Percentiles rank a stretch among this genome's conserved stretches.
phyloP scores from a whole-genome alignment of 441 rosid genomes.

The Isatis lusitanica region DNA sequence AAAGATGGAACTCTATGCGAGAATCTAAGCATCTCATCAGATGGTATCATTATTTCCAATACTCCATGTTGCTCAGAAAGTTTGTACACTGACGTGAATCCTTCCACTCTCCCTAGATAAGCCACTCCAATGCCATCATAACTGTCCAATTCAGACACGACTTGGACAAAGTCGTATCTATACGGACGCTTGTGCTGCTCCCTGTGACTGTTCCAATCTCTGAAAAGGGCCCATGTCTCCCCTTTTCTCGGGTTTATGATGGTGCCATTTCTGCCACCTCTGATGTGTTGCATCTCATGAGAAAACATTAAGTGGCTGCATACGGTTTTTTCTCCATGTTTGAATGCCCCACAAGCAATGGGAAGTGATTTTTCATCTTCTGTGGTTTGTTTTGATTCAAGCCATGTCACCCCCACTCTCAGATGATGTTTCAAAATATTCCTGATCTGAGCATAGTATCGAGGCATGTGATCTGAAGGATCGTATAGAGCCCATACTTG shows the following conservation, averaged over 20 bases:
- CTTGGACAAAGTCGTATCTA: slow-evolving; percentile 68
- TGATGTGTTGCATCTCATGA: slow-evolving; percentile 47
- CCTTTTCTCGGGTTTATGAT: slow-evolving; percentile 57
- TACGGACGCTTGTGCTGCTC: slow-evolving; percentile 35
- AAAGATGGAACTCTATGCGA: slow-evolving; percentile 54
- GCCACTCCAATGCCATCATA: slow-evolving; percentile 50
- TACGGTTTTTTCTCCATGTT: slow-evolving; percentile 39
- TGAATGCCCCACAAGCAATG: slow-evolving; percentile 59
- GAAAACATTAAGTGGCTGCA: slow-evolving; percentile 53
- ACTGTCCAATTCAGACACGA: slow-evolving; percentile 46
- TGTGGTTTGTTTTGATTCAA: slow-evolving; percentile 41
- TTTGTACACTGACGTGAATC: slow-evolving; percentile 48
- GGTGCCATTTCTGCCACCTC: slow-evolving; percentile 21
- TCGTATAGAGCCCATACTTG: slow-evolving; percentile 55
- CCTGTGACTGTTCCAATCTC: slow-evolving; percentile 51
- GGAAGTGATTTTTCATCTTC: slow-evolving; percentile 36
- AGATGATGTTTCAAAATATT: slow-evolving; percentile 34
- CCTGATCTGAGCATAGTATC: slow-evolving; percentile 48
- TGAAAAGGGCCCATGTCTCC: slow-evolving; percentile 78
- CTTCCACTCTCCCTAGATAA: slow-evolving; percentile 59
- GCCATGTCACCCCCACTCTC: slow-evolving; percentile 47
- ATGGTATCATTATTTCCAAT: slow-evolving; percentile 18
- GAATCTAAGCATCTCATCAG: slow-evolving; percentile 40
- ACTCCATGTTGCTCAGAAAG: background rate
- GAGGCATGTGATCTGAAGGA: slow-evolving; percentile 53